A percentile compares a stretch with the other conserved stretches of the same genome.
These are phyloP conservation scores for Trametes cingulata DNA, from an alignment of 768 basidiomycete genomes.

Conservation along the genomic window DNA sequence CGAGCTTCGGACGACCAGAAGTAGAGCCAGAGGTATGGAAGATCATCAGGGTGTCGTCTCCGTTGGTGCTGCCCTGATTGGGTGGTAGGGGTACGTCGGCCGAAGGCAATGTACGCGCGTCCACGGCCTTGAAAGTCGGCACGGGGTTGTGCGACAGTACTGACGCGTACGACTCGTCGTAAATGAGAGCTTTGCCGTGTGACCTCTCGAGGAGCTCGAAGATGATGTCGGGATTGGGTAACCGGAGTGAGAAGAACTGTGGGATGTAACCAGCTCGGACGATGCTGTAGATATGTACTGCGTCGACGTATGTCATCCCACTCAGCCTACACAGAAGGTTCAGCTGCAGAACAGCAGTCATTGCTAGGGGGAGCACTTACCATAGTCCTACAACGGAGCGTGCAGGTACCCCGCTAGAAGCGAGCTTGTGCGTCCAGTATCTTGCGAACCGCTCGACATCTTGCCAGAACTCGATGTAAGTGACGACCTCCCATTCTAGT, in stretches of 20 bases:
- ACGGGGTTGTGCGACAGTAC: conserved; percentile 47
- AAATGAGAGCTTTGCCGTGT: conserved; percentile 61
- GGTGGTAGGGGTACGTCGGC: conserved; percentile 46
- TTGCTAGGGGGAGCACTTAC: conserved; percentile 39
- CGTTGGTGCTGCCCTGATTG: conserved; percentile 26
- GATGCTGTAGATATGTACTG: conserved; percentile 72
- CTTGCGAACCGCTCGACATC: conserved; percentile 68
- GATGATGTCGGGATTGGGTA: conserved; percentile 71
- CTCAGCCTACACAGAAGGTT: conserved; percentile 53
- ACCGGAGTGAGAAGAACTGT: conserved; percentile 75
- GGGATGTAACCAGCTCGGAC: conserved; percentile 78
- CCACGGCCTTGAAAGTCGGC: conserved; percentile 46
- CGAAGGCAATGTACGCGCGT: conserved; percentile 40
- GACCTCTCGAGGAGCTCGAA: conserved; percentile 68
- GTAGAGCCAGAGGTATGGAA: conserved; percentile 85
- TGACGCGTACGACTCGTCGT: conserved; percentile 42
- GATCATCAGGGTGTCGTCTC: conserved; percentile 56
- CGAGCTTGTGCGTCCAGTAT: conserved; percentile 59
- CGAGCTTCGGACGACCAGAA: conserved; percentile 78
- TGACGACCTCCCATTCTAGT: conserved; percentile 58
- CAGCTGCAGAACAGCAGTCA: neutral
- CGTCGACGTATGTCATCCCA: conserved; percentile 71
- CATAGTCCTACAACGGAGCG: conserved; percentile 73
- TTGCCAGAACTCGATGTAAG: conserved; percentile 60
- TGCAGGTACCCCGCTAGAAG: conserved; percentile 44